Conservation (phyloP, 495 filamentous ascomycete species). For the Pseudevernia furfuracea region DNA sequence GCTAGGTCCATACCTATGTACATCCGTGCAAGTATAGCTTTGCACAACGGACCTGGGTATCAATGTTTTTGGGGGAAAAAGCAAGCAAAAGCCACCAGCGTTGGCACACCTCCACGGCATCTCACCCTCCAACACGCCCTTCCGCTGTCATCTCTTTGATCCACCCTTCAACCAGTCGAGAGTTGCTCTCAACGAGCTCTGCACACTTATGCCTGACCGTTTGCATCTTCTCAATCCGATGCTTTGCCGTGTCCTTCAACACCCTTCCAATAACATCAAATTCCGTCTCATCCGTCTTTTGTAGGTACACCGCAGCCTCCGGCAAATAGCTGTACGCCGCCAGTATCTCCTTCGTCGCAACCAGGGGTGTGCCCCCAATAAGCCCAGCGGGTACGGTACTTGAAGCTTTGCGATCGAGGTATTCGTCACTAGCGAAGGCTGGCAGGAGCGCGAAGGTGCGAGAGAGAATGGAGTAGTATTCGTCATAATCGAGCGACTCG, state of each 20-base stretch:
- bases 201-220: slow-evolving; percentile 2
- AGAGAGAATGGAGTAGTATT: slow-evolving; percentile 27
- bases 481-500: slow-evolving; percentile 23
- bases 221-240: slow-evolving; percentile 11
- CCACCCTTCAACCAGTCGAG: slow-evolving; percentile 9
- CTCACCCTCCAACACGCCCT: neutral
- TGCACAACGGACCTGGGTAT: neutral
- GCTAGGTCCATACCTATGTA: neutral
- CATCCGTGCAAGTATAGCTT: neutral
- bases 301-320: slow-evolving; percentile 26
- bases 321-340: slow-evolving; percentile 28
- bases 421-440: slow-evolving; percentile 26
- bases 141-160: neutral
- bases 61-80: neutral
- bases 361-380: slow-evolving; percentile 27
- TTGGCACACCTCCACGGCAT: neutral
- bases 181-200: slow-evolving; percentile 6
- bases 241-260: neutral
- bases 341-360: slow-evolving; percentile 26
- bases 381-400: slow-evolving; percentile 26
- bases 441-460: slow-evolving; percentile 25
- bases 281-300: slow-evolving; percentile 22
- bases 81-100: neutral
- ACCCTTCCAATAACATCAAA: slow-evolving; percentile 21
- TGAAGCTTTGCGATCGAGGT: slow-evolving; percentile 27